Evolutionary conservation across 257 asterid genomes (phyloP), one percentile per base, ranked within the genome.

Genomic region (Salvia miltiorrhiza): DNA sequence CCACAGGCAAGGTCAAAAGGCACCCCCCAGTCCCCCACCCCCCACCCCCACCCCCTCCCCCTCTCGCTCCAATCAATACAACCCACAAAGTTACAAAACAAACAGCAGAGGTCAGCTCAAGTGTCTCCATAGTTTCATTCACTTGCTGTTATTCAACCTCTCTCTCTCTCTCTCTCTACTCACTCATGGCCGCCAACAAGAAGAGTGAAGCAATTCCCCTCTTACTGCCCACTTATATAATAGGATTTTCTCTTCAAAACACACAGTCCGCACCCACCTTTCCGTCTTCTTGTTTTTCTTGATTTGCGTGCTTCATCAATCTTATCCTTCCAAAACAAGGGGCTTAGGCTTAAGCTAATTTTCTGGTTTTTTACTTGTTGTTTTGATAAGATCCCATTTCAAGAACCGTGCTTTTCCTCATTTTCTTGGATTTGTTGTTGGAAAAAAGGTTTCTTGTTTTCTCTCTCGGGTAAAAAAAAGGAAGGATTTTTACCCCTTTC

Each of bases 31-130:
- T 64, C 66, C 70, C 20, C 35, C 61, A 49, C 58, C 61, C 21
- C 52, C 58, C 33, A 52, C n/a, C n/a, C n/a, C n/a, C n/a, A 54
- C 28, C 9, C 56, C 28, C 16, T 21, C 40, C 30, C 56, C 63
- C 47, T 41, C 35, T 10, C 37, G 37, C 37, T 23, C 64, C 83
- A 77, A 63, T 73, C 69, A 39, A 78, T 67, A 49, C 80, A 75
- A 26, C 78, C 66, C 80, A 72, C 81, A 81, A 71, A 73, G 80
- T 54, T 70, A 45, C 73, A 64, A 74, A 73, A 68, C 70, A 70
- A 78, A 74, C 77, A 72, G 78, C 85, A 61, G 60, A 71, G 88
- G 88, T 86, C 87, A 81, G 87, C 80, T 67, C 84, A 74, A 74
- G 73, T 70, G 79, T 74, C 79, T 66, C 76, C 70, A 78, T 35